Conservation (phyloP, 2,329 filamentous ascomycete genomes). For the Ustilaginoidea virens region DNA sequence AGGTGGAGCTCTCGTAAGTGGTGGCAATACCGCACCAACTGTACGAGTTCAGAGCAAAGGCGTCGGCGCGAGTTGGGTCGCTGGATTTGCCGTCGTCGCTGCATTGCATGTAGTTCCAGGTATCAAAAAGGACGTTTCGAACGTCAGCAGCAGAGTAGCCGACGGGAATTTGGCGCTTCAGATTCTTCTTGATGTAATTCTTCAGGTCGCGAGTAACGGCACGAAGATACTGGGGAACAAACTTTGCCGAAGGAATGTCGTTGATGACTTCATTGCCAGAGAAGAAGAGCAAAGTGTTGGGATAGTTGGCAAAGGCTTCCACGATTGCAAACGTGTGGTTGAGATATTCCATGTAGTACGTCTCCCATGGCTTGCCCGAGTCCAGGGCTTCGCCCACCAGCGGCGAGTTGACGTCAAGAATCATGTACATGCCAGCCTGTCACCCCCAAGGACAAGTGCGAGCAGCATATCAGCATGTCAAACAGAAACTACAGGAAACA, state of each 20-base stretch:
- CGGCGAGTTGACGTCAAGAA: slow-evolving; percentile 54
- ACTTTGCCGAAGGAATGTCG: slow-evolving; percentile 40
- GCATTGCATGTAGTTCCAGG: slow-evolving; percentile 64
- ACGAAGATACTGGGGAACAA: slow-evolving; percentile 54
- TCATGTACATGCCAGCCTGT: slow-evolving; percentile 51
- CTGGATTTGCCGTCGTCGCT: slow-evolving; percentile 33
- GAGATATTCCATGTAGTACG: slow-evolving; percentile 43
- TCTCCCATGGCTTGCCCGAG: slow-evolving; percentile 38
- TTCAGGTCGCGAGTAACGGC: slow-evolving; percentile 68
- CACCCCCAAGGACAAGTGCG: not conserved
- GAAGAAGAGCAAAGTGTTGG: slow-evolving; percentile 59
- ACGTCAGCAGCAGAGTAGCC: slow-evolving; percentile 75
- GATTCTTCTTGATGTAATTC: slow-evolving; percentile 61
- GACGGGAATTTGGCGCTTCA: slow-evolving; percentile 54
- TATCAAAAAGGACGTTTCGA: slow-evolving; percentile 55
- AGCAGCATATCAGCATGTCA: too few species aligned
- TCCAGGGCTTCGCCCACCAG: slow-evolving; percentile 41
- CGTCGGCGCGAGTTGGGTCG: slow-evolving; percentile 50
- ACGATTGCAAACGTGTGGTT: slow-evolving; percentile 53
- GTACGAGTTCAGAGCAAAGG: slow-evolving; percentile 63
- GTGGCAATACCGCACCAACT: slow-evolving; percentile 53
- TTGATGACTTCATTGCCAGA: slow-evolving; percentile 69
- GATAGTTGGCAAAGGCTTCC: slow-evolving; percentile 51
- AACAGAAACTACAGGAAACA: too few species aligned
- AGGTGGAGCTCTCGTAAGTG: slow-evolving; percentile 46